Evolutionary conservation across 2,329 filamentous ascomycete genomes (phyloP).

Genomic region (Colletotrichum orbiculare): DNA sequence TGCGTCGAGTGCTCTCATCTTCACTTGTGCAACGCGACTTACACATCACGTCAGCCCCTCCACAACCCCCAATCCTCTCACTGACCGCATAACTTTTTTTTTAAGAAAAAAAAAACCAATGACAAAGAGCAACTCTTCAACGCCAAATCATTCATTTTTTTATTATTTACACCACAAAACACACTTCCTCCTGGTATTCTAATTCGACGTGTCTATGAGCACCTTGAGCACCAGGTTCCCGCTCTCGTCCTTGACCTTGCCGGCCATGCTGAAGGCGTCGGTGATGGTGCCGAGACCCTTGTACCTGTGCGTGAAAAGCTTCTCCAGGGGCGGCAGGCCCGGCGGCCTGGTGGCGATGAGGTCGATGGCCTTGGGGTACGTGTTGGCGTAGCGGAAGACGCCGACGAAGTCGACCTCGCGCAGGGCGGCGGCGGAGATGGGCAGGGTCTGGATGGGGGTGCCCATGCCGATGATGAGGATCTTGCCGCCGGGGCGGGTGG

Average conservation of each 20-base stretch:
- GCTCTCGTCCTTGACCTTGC: conserved; percentile 74
- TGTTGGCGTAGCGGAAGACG: conserved; percentile 80
- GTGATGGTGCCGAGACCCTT: conserved; percentile 70
- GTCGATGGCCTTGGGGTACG: conserved; percentile 69
- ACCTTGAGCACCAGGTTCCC: conserved; percentile 82
- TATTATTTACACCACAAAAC: too few relatives aligned
- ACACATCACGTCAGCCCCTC: too few relatives aligned
- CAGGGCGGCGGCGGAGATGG: conserved; percentile 74
- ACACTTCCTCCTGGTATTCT: not conserved
- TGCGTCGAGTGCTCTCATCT: too few relatives aligned
- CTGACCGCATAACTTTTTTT: too few relatives aligned
- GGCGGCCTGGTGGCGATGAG: conserved; percentile 60
- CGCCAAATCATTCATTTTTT: too few relatives aligned
- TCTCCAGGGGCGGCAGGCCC: conserved; percentile 71
- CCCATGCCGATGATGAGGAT: conserved; percentile 81
- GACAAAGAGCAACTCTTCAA: not conserved
- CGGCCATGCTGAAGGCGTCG: conserved; percentile 80
- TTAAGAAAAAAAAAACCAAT: conserved; percentile 2
- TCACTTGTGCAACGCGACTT: too few relatives aligned
- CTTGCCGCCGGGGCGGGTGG: conserved; percentile 74
- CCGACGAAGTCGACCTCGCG: conserved; percentile 78
- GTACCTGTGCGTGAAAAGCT: conserved; percentile 78
- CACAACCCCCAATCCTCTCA: too few relatives aligned
- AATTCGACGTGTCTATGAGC: conserved; percentile 61
- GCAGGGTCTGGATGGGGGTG: conserved; percentile 75